phyloP scores from a whole-genome alignment of 495 filamentous ascomycete genomes.

The Xylaria scruposa region DNA sequence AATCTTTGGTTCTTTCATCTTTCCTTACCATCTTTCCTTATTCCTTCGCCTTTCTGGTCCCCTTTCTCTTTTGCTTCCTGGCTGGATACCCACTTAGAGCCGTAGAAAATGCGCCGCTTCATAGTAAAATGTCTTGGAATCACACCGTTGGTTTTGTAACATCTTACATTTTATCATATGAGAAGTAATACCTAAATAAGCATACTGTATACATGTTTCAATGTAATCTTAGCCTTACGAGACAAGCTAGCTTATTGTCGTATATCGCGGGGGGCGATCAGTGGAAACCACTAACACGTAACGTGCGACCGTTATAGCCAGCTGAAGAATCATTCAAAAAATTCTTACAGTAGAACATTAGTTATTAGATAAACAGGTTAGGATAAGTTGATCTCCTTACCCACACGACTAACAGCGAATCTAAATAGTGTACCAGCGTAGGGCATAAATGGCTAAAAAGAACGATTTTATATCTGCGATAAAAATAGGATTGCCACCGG shows the following conservation, averaged over 20 bases:
- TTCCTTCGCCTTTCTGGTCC: neutral
- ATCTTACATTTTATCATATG: neutral
- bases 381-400: neutral
- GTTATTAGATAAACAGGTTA: neutral
- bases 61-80: neutral
- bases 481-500: too few species aligned
- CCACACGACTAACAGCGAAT: neutral
- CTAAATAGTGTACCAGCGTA: neutral
- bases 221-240: neutral
- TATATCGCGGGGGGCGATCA: neutral
- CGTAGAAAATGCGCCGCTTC: neutral
- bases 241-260: slow-evolving; percentile 12
- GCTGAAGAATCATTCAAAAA: slow-evolving; percentile 6
- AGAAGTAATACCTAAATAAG: neutral
- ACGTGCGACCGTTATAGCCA: slow-evolving; percentile 12
- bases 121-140: neutral
- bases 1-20: neutral
- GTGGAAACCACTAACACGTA: neutral
- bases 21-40: neutral
- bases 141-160: neutral
- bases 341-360: neutral
- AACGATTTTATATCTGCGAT: neutral
- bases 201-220: neutral
- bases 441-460: neutral
- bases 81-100: slow-evolving; percentile 3